These are phyloP conservation scores for Mastigamoeba balamuthi DNA, from an alignment of 78 protist species.

Conservation along the genomic window DNA sequence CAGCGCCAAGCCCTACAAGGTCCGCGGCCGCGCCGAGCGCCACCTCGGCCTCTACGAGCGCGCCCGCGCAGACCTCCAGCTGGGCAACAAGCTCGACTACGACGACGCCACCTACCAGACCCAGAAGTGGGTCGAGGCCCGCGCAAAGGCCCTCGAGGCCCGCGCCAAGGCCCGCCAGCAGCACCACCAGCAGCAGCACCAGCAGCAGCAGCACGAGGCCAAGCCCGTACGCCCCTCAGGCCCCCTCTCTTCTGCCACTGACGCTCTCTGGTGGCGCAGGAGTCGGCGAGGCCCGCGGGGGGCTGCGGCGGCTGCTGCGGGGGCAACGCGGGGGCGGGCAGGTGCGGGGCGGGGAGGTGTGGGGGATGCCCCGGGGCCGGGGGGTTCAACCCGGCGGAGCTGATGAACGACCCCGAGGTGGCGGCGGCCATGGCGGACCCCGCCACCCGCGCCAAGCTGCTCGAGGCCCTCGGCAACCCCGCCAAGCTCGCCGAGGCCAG, in stretches of 20 bases:
- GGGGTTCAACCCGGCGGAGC: neutral
- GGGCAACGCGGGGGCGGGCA: neutral
- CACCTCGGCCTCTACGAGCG: neutral
- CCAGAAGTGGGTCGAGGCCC: neutral
- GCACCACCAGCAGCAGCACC: neutral
- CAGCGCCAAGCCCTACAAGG: constrained; percentile 18
- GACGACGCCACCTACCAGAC: constrained; percentile 5
- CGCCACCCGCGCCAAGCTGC: neutral
- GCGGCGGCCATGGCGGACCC: neutral
- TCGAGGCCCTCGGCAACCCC: no score
- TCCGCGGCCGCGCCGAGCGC: neutral
- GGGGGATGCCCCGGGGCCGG: neutral
- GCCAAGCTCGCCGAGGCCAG: neutral
- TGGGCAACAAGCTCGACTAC: constrained; percentile 7
- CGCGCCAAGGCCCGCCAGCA: neutral
- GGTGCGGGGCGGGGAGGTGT: neutral
- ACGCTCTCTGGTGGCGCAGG: neutral
- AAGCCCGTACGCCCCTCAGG: neutral
- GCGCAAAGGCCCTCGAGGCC: neutral
- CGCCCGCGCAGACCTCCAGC: neutral
- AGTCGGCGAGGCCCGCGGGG: neutral
- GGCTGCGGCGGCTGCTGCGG: neutral
- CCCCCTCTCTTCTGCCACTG: neutral
- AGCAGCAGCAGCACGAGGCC: neutral
- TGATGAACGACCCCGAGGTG: neutral